Percentiles rank a stretch among this genome's conserved stretches.
Evolutionary conservation across 768 basidiomycete genomes (phyloP).

Genomic region (Amyloporia xantha): DNA sequence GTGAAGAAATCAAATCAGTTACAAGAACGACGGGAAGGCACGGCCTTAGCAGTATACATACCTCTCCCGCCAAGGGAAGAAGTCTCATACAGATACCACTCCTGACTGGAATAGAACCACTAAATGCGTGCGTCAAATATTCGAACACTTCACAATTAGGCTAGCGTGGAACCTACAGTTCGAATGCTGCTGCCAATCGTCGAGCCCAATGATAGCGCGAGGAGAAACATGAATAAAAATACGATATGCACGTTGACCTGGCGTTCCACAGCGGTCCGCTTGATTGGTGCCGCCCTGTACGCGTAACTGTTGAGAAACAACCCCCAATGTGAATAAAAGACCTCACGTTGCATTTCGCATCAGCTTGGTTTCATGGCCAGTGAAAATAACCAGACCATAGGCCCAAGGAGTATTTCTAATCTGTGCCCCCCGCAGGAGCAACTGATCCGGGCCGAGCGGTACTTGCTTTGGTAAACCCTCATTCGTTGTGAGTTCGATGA

Average conservation of each 20-base stretch:
- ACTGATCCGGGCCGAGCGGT: constrained; percentile 90
- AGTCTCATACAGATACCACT: constrained; percentile 85
- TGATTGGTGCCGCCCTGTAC: constrained; percentile 87
- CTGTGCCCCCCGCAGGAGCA: constrained; percentile 91
- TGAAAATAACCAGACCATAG: constrained; percentile 90
- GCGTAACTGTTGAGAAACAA: background rate
- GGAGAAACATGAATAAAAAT: constrained; percentile 83
- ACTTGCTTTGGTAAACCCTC: constrained; percentile 67
- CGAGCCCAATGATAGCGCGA: constrained; percentile 84
- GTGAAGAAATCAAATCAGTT: constrained; percentile 3
- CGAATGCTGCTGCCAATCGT: constrained; percentile 90
- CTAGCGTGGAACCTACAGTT: constrained; percentile 36
- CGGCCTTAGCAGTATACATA: constrained; percentile 27
- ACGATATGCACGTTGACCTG: constrained; percentile 97
- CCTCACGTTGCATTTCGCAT: constrained; percentile 97
- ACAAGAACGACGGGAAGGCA: too few relatives aligned
- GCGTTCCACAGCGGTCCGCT: constrained; percentile 90
- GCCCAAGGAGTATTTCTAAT: constrained; percentile 95
- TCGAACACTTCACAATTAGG: background rate
- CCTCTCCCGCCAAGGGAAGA: constrained; percentile 57
- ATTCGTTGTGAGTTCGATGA: constrained; percentile 55
- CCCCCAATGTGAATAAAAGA: background rate
- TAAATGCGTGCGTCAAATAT: constrained; percentile 19
- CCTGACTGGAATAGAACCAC: constrained; percentile 82
- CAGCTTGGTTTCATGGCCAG: constrained; percentile 96